These are phyloP conservation scores for Penicillium carneum DNA, from an alignment of 2,329 filamentous ascomycete genomes.

Conservation along the genomic window DNA sequence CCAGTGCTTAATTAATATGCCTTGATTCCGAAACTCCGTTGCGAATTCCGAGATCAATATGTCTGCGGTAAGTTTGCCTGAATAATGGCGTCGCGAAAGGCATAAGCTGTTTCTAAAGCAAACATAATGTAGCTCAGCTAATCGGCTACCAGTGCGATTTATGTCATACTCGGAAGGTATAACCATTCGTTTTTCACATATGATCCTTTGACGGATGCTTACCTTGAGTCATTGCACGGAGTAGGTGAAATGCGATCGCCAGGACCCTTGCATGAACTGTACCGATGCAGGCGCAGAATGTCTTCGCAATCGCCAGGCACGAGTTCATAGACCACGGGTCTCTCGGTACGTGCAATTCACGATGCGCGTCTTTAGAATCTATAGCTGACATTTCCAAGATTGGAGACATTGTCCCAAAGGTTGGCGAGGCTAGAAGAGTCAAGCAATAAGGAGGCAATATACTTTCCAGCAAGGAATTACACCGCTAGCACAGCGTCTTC, in stretches of 20 bases:
- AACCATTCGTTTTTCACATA: too few relatives aligned
- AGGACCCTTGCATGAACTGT: slow-evolving; percentile 57
- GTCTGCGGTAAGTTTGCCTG: slow-evolving; percentile 7
- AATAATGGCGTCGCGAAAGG: background rate
- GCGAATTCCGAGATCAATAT: background rate
- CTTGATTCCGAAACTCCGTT: slow-evolving; percentile 3
- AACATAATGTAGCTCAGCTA: background rate
- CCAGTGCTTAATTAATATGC: background rate
- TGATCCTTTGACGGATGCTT: background rate
- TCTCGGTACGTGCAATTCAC: slow-evolving; percentile 26
- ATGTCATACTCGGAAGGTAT: slow-evolving; percentile 48
- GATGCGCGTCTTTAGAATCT: background rate
- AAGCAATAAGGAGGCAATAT: slow-evolving; percentile 7
- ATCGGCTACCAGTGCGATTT: slow-evolving; percentile 41
- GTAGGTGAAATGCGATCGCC: slow-evolving; percentile 55
- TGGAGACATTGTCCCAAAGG: slow-evolving; percentile 30
- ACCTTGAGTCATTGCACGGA: background rate
- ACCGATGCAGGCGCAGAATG: slow-evolving; percentile 51
- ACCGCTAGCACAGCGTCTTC: slow-evolving; percentile 7
- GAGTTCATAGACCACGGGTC: slow-evolving; percentile 33
- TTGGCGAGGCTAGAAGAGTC: slow-evolving; percentile 33
- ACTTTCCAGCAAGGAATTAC: slow-evolving; percentile 21
- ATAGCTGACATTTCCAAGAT: slow-evolving; percentile 19
- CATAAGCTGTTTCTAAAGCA: background rate
- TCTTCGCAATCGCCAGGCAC: slow-evolving; percentile 33